Base-by-base conservation (phyloP, 805 yeast genomes). In the Nakazawaea populi region DNA sequence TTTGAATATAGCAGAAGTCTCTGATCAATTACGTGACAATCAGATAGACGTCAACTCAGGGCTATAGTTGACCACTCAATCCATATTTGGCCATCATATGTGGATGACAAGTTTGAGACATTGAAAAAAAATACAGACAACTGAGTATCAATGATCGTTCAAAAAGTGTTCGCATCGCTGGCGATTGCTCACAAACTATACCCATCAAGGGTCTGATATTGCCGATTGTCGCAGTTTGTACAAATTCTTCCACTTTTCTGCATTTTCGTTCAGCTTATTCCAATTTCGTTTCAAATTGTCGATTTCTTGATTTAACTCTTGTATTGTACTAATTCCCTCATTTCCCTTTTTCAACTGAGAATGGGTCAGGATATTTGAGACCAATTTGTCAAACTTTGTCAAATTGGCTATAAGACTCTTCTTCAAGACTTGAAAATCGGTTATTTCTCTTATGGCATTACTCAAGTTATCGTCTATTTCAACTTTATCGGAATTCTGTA, bases 221-320 rank as follows among this genome's bases (percentile, higher is more conserved):
- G 24, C 24, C 14, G 24, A 38, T 40, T 40, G 12, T 42, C 36
- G 4, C 29, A 14, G 12, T 38, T 32, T 18, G 11, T 34, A 36
- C 36, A 51, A 56, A 24, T 48, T 48, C 12, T 55, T 59, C 67
- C 65, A 63, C 44, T 59, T 60, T 34, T 62, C 64, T 46, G 59
- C 61, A 6, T 57, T 56, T 35, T 59, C 65, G 46, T 59, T 51
- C 14, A 63, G 61, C 5, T 46, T 45, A 1, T 51, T 52, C 32
- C 63, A 48, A 45, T 58, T 60, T 14, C 34, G 27, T 43, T 44
- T 46, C 30, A 51, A 43, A 1, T 11, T 27, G 3, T 43, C 38
- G n/a, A 51, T 46, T 31, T 51, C 56, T 6, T 41, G 41, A n/a
- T 57, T 47, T 30, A 61, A 47, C 10, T 40, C 31, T 39, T 51